phyloP scores from a whole-genome alignment of 495 filamentous ascomycete species.

The Echria macrotheca region DNA sequence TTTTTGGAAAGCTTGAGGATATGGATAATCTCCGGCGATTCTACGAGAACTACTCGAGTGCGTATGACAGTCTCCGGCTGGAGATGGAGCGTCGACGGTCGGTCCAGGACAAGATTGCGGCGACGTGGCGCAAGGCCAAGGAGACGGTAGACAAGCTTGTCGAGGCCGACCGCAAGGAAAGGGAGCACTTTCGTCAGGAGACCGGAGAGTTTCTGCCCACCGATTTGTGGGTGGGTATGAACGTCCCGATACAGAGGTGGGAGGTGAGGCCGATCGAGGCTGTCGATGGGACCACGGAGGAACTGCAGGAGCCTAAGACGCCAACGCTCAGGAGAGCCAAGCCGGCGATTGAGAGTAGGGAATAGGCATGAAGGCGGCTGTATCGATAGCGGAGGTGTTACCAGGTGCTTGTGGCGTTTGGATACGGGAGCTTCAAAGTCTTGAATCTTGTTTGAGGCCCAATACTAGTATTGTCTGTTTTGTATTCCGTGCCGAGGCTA shows the following conservation, averaged over 20 bases:
- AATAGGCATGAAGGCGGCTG: neutral
- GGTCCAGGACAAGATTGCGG: conserved; percentile 65
- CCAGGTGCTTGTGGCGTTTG: neutral
- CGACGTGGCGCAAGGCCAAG: conserved; percentile 67
- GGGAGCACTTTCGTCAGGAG: conserved; percentile 74
- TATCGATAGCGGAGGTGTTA: neutral
- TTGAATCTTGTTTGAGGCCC: no score
- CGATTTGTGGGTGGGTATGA: conserved; percentile 80
- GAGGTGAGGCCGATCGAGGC: conserved; percentile 34
- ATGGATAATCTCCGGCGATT: conserved; percentile 67
- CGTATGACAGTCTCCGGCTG: conserved; percentile 77
- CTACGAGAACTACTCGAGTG: conserved; percentile 76
- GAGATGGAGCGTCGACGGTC: conserved; percentile 71
- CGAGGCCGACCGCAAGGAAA: conserved; percentile 64
- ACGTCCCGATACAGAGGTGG: conserved; percentile 35
- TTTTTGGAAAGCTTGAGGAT: conserved; percentile 62
- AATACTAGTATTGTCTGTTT: no score
- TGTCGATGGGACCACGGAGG: neutral
- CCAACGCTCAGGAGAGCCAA: conserved; percentile 13
- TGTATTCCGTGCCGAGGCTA: no score
- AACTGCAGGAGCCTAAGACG: conserved; percentile 11
- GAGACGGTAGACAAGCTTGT: conserved; percentile 70
- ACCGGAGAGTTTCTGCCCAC: conserved; percentile 80
- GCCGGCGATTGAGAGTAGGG: neutral
- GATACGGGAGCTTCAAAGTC: no score